Evolutionary conservation across 2,329 filamentous ascomycete species (phyloP), one percentile per base, ranked within the genome.

Genomic region (Metarhizium brunneum): DNA sequence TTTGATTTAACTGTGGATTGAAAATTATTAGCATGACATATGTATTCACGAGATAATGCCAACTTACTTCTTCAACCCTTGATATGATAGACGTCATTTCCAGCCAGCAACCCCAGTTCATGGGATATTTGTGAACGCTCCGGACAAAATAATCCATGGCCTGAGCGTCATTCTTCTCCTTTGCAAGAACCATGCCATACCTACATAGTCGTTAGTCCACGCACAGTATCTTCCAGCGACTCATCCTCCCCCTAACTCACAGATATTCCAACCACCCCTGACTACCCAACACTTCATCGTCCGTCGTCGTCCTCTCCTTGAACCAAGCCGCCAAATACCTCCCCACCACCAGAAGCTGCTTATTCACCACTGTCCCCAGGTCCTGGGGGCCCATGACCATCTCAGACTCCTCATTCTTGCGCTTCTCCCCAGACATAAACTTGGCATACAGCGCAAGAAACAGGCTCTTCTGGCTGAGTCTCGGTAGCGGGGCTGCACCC

Each of bases 51-150:
- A 5, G 38, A 13, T 40, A 11, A 11, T 16, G 38, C 11, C 29
- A 11, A 20, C 84, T 71, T 71, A 94, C 87, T 71, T 96, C 90
- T 69, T 96, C 91, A 8, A 87, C 80, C 38, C 87, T 85, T 40
- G 84, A 83, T 57, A 96, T 82, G 30, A 97, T 77, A 43, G 85
- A 85, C 4, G 88, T 89, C 69, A 99, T 82, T 72, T 99, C 94
- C 57, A 94, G 81, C 94, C 94, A 99, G 59, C 91, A 92, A 7
- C 91, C 90, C 94, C 94, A 99, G 67, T 97, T 96, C 81, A 92
- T 96, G 1, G 91, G 89, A 64, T 91, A 95, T 45, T 90, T 75
- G 68, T 95, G 88, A 10, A 96, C 89, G 66, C 92, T 96, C 60
- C 84, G 82, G 53, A 96, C 77, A n/a, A 99, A 79, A 80, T 88